Evolutionary conservation across 257 asterid species (phyloP), one percentile per base, ranked within the genome.

Genomic region (Apocynum venetum): DNA sequence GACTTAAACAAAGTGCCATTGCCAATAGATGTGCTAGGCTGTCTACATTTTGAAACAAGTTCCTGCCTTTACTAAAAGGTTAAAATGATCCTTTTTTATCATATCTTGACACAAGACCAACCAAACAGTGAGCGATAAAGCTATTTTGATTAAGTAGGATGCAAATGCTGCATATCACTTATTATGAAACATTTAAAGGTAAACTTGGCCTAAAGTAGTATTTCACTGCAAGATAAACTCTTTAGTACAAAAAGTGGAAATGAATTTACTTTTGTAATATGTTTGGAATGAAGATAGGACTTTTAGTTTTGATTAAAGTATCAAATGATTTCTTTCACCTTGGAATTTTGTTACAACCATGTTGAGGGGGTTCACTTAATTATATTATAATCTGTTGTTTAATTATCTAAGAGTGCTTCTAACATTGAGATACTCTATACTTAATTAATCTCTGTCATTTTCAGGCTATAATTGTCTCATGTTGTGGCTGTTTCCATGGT

Each of bases 401-500:
- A 71, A 52, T 38, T 74, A n/a, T 59, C 20, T 47, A 9, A 3
- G 66, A 31, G 17, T 19, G 57, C 44, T 47, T 17, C 41, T 60
- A 44, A 20, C 43, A 53, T n/a, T 61, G 44, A 61, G 6, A 63
- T 43, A 48, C 73, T n/a, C 73, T 67, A 15, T 46, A 35, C 6
- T 38, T 19, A 36, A 48, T 76, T 51, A 15, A 68, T 55, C 31
- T 68, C 38, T 48, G 47, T 79, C 68, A 70, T 20, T 83, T 85
- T 86, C 91, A 95, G 98, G 96, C 97, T 78, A 83, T 91, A 61
- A 95, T 95, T 71, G 97, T 93, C 83, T 95, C 99, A 11, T 93
- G 99, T 70, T 93, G 99, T 90, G 97, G 99, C 76, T 95, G 97
- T 91, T 95, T 95, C 82, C 99, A 95, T 47, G 98, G 99, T 63